Percentiles rank a stretch among this genome's conserved stretches.
Conservation (phyloP, 257 asterid genomes). For the Cordia subcordata region DNA sequence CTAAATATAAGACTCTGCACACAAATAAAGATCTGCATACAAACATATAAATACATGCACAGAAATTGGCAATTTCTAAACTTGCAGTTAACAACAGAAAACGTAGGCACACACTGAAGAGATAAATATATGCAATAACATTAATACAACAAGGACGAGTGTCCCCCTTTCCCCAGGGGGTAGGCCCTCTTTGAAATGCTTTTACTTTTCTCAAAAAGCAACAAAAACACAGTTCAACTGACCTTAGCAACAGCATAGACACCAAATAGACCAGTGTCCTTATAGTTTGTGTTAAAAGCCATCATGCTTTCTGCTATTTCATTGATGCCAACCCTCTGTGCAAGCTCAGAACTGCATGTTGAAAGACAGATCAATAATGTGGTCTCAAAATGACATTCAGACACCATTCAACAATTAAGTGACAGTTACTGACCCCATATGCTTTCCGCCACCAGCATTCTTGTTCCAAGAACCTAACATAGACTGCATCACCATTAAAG, state of each 20-base stretch:
- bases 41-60: no score
- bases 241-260: constrained; percentile 92
- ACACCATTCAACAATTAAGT: not conserved
- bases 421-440: constrained; percentile 63
- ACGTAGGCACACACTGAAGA: no score
- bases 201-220: not conserved
- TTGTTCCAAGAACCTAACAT: constrained; percentile 84
- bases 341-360: constrained; percentile 62
- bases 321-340: constrained; percentile 62
- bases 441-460: constrained; percentile 71
- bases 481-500: constrained; percentile 83
- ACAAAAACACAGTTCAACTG: not conserved
- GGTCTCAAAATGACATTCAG: not conserved
- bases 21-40: no score
- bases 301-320: constrained; percentile 84
- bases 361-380: constrained; percentile 14
- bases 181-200: not conserved
- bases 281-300: constrained; percentile 87
- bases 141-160: no score
- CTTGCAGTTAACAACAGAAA: no score
- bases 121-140: no score
- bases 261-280: constrained; percentile 89
- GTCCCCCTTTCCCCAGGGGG: not conserved
- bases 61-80: no score
- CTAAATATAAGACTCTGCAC: no score